A percentile compares a stretch with the other conserved stretches of the same genome.
Conservation (phyloP, 257 asterid species). For the Solanum microdontum region DNA sequence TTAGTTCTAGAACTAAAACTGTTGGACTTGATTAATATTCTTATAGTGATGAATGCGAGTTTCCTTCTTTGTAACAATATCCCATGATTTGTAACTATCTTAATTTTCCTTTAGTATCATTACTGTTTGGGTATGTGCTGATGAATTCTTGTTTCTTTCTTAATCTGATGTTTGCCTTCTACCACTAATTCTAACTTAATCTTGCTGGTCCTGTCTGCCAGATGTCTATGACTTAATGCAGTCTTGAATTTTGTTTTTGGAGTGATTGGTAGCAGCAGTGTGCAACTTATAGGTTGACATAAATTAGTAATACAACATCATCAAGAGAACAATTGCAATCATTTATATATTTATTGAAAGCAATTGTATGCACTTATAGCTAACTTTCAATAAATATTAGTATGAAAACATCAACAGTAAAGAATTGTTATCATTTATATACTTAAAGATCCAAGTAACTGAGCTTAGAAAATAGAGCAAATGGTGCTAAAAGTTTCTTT, state of each 20-base stretch:
- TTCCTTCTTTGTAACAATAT: background rate
- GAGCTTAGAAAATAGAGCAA: background rate
- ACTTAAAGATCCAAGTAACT: background rate
- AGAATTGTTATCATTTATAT: background rate
- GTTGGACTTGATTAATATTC: background rate
- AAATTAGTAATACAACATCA: background rate
- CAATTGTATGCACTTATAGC: background rate
- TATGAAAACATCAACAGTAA: background rate
- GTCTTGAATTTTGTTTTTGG: background rate
- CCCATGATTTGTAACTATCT: background rate
- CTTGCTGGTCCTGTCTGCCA: background rate
- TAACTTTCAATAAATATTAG: background rate
- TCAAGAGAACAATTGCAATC: background rate
- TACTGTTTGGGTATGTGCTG: background rate
- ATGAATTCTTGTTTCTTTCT: background rate
- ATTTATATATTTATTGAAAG: background rate
- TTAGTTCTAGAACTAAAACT: background rate
- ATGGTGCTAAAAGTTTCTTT: background rate
- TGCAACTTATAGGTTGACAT: background rate
- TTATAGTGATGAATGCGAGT: background rate
- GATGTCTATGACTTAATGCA: background rate
- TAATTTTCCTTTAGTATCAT: background rate
- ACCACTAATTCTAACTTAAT: background rate
- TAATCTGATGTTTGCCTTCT: background rate
- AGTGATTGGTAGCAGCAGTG: background rate